phyloP scores from a whole-genome alignment of 495 filamentous ascomycete genomes.

The Friedmanniomyces endolithicus region DNA sequence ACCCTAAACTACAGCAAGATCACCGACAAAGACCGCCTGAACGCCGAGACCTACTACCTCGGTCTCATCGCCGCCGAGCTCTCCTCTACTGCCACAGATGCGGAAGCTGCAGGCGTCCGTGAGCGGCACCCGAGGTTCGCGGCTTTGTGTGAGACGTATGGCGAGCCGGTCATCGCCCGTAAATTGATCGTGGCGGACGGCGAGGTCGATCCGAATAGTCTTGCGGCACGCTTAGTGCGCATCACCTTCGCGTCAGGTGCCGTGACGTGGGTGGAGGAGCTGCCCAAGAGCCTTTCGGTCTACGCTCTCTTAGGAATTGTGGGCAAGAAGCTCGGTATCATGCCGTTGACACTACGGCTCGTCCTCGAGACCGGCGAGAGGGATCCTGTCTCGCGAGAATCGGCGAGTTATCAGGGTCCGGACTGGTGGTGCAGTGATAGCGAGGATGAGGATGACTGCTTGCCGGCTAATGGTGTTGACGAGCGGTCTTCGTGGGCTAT shows the following conservation, averaged over 20 bases:
- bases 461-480: slow-evolving; percentile 17
- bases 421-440: slow-evolving; percentile 42
- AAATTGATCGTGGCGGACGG: not conserved
- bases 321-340: slow-evolving; percentile 53
- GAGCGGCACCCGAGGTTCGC: slow-evolving; percentile 53
- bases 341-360: slow-evolving; percentile 50
- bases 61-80: slow-evolving; percentile 65
- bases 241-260: slow-evolving; percentile 44
- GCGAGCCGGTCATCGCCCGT: slow-evolving; percentile 47
- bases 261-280: slow-evolving; percentile 31
- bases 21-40: slow-evolving; percentile 55
- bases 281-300: slow-evolving; percentile 67
- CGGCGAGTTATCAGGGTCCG: slow-evolving; percentile 29
- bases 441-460: slow-evolving; percentile 39
- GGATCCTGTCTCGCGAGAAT: slow-evolving; percentile 52
- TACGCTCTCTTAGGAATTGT: slow-evolving; percentile 71
- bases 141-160: slow-evolving; percentile 61
- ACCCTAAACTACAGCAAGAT: slow-evolving; percentile 71
- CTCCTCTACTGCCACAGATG: slow-evolving; percentile 42
- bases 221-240: slow-evolving; percentile 60
- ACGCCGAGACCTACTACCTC: slow-evolving; percentile 89
- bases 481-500: slow-evolving; percentile 44
- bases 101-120: slow-evolving; percentile 40
- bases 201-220: slow-evolving; percentile 48
- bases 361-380: slow-evolving; percentile 75